Evolutionary conservation across 371 early-diverging fungal genomes (phyloP).

Genomic region (Coemansia sp.): DNA sequence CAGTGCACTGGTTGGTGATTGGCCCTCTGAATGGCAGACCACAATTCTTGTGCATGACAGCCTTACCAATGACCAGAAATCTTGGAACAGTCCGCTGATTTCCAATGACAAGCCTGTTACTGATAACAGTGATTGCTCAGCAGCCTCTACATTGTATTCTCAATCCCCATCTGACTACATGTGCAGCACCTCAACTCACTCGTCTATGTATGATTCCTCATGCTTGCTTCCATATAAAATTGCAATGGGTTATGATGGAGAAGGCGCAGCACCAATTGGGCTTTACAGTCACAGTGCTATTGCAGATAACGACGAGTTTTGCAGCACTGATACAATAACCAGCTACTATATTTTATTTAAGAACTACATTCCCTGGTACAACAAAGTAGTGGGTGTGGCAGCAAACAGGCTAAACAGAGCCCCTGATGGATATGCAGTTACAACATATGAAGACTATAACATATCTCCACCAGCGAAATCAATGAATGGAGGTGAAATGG

Average conservation of each 20-base stretch:
- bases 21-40: conserved; percentile 16
- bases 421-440: conserved; percentile 6
- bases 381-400: neutral
- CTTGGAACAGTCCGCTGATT: conserved; percentile 4
- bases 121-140: neutral
- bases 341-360: conserved; percentile 10
- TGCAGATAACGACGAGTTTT: conserved; percentile 5
- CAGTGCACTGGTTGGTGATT: conserved; percentile 5
- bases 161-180: neutral
- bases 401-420: neutral
- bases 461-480: neutral
- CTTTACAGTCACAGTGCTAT: conserved; percentile 19
- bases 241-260: neutral
- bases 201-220: neutral
- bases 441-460: neutral
- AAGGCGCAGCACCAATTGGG: conserved; percentile 8
- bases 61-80: neutral
- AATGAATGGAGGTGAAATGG: neutral
- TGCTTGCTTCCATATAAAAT: conserved; percentile 17
- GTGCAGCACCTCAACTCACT: conserved; percentile 4
- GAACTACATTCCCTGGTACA: conserved; percentile 5
- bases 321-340: neutral
- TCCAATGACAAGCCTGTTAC: neutral
- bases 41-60: conserved; percentile 5
- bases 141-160: conserved; percentile 4